Conservation (phyloP, 106 monocot species). For the Vanilla planifolia region DNA sequence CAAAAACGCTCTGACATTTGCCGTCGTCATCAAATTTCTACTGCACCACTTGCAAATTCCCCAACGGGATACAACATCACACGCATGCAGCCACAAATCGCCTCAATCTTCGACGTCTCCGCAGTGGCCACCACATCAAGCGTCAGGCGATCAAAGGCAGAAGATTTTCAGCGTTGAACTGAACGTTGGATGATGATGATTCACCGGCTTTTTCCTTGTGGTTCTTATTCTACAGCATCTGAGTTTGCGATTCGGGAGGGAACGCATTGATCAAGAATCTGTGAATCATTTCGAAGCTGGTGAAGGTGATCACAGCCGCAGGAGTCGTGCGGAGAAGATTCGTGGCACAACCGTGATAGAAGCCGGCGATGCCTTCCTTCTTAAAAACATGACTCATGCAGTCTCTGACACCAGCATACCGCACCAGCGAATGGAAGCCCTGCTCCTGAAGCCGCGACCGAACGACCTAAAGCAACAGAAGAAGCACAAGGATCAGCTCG, state of each 20-base stretch:
- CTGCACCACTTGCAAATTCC: too few relatives aligned
- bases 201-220: too few relatives aligned
- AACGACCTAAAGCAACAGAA: slow-evolving; percentile 76
- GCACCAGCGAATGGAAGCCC: slow-evolving; percentile 40
- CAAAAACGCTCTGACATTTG: too few relatives aligned
- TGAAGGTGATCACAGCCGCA: slow-evolving; percentile 87
- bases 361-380: slow-evolving; percentile 61
- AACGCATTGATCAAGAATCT: slow-evolving; percentile 50
- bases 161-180: too few relatives aligned
- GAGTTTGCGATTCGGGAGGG: slow-evolving; percentile 47
- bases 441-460: slow-evolving; percentile 89
- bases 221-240: slow-evolving; percentile 25
- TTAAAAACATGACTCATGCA: slow-evolving; percentile 65
- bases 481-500: not conserved
- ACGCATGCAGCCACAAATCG: too few relatives aligned
- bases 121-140: too few relatives aligned
- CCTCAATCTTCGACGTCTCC: too few relatives aligned
- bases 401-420: slow-evolving; percentile 59
- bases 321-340: slow-evolving; percentile 81
- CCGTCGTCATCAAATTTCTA: too few relatives aligned
- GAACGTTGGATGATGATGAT: too few relatives aligned
- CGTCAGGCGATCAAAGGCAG: too few relatives aligned
- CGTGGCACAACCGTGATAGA: slow-evolving; percentile 84
- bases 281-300: slow-evolving; percentile 96
- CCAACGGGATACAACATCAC: too few relatives aligned